Evolutionary conservation across 257 asterid species (phyloP).

Genomic region (Ehretia macrophylla): DNA sequence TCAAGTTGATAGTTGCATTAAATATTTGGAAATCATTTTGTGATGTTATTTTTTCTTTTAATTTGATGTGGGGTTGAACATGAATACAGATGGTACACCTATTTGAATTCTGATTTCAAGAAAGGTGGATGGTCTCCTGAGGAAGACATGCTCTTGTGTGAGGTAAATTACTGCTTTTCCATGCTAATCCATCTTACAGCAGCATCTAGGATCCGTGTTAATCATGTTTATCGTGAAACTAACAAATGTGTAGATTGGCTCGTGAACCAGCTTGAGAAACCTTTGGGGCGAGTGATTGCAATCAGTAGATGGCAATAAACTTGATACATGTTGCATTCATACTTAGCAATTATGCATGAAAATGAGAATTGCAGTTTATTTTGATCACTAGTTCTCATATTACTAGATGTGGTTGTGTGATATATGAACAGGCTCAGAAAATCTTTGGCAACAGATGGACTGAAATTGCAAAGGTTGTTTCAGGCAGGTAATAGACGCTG

Average conservation of each 20-base stretch:
- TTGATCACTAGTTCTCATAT: not conserved
- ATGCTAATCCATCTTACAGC: too few relatives aligned
- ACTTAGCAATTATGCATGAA: too few relatives aligned
- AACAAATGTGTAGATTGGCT: too few relatives aligned
- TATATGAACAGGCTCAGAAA: constrained; percentile 80
- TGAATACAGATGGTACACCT: constrained; percentile 81
- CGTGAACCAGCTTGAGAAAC: too few relatives aligned
- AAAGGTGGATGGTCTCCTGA: constrained; percentile 99
- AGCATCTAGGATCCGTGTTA: too few relatives aligned
- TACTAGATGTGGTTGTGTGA: constrained; percentile 22
- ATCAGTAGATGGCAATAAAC: too few relatives aligned
- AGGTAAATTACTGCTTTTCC: constrained; percentile 49
- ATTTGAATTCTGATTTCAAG: constrained; percentile 98
- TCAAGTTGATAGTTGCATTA: constrained; percentile 19
- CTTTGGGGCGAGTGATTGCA: too few relatives aligned
- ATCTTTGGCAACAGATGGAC: constrained; percentile 97
- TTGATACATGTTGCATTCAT: too few relatives aligned
- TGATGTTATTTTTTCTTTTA: not conserved
- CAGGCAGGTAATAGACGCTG: constrained; percentile 74
- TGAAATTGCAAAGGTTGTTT: constrained; percentile 97
- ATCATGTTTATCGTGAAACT: too few relatives aligned
- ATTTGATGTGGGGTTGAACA: not conserved
- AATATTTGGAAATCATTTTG: not conserved
- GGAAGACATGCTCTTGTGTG: constrained; percentile 93
- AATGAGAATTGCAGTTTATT: not conserved